Evolutionary conservation across 495 filamentous ascomycete species (phyloP), one percentile per base, ranked within the genome.

Genomic region (Tetracladium marchalianum): DNA sequence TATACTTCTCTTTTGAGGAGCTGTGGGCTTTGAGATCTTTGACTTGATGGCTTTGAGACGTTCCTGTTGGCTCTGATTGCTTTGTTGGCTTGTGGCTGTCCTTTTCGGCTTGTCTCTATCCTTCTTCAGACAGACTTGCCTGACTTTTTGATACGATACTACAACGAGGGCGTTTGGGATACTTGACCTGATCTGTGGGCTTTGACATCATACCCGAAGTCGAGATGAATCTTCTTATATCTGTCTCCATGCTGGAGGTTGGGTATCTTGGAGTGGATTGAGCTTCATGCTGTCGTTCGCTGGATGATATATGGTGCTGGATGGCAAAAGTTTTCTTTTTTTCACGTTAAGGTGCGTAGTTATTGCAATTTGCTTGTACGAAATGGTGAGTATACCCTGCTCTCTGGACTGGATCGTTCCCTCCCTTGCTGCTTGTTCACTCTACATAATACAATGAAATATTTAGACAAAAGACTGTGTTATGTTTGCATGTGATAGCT

Each of bases 101-200:
- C 39, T n/a, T 36, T n/a, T 36, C 47, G 53, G 48, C 50, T 53
- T 44, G 44, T 57, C 41, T 42, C 49, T 65, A 65, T 61, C 57
- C 61, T 55, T 60, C 61, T 65, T 65, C 16, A 33, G 33, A 42
- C 33, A 46, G 19, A 44, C 50, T 43, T 32, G 41, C 22, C 19
- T 45, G 39, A 40, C 52, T 55, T 55, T 55, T 55, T 55, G 47
- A 47, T 44, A 10, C 19, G 60, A 37, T 44, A 22, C 31, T 43
- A 66, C 61, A 63, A 59, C 66, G 63, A 55, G 60, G 70, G 69
- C 67, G 62, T 61, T 71, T 59, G 64, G 67, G 64, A 63, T 60
- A 61, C 58, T 55, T 63, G 56, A 63, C 55, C 58, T 47, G 60
- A 49, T 62, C 65, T 62, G 66, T 64, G 69, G 65, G 70, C 69